These are phyloP conservation scores for Typha latifolia DNA, from an alignment of 176 grass and related monocot species.

Conservation along the genomic window DNA sequence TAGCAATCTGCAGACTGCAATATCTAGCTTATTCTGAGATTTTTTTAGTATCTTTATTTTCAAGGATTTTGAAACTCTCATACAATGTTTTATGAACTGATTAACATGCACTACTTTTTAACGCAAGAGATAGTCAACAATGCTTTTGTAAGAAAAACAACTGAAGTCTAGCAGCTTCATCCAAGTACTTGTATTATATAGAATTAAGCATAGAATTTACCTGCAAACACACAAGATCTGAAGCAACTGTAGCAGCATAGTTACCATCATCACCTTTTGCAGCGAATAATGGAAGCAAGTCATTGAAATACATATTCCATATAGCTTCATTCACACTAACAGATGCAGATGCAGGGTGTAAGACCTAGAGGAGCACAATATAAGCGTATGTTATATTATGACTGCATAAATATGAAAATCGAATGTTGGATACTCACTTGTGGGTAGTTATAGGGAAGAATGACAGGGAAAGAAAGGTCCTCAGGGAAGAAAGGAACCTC, in stretches of 20 bases:
- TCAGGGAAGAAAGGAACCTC: conserved; percentile 73
- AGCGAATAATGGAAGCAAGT: conserved; percentile 74
- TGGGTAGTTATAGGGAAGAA: conserved; percentile 23
- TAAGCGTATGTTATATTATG: not conserved
- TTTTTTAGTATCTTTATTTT: too few relatives aligned
- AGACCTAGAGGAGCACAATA: conserved; percentile 32
- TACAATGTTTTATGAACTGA: not conserved
- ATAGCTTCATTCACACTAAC: conserved; percentile 56
- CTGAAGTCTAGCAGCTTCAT: not conserved
- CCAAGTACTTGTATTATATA: not conserved
- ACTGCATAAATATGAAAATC: conserved; percentile 8
- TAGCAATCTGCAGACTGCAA: not conserved
- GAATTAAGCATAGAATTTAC: conserved; percentile 25
- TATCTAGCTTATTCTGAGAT: too few relatives aligned
- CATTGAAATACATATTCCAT: conserved; percentile 85
- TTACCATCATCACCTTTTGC: conserved; percentile 62
- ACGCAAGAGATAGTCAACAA: not conserved
- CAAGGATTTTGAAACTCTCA: too few relatives aligned
- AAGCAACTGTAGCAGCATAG: conserved; percentile 54
- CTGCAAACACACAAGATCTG: conserved; percentile 79
- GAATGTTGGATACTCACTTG: conserved; percentile 25
- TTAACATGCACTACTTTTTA: not conserved
- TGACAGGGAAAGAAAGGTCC: conserved; percentile 39
- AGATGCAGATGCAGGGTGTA: conserved; percentile 44
- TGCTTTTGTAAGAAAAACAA: too few relatives aligned